These are phyloP conservation scores for Quillaja saponaria DNA, from an alignment of 306 rosid species.

Conservation along the genomic window DNA sequence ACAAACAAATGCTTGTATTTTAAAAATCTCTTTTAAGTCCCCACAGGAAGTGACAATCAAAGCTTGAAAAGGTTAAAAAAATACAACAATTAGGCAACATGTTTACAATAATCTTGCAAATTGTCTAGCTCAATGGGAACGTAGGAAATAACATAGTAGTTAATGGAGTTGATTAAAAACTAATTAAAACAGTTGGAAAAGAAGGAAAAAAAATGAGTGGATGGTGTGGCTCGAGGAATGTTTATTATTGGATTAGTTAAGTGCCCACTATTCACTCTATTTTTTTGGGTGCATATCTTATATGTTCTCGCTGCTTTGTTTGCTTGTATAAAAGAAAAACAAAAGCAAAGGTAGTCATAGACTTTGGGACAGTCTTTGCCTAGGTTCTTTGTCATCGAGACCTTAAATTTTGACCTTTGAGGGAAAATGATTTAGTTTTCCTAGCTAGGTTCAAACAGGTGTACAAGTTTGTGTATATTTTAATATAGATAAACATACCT, in stretches of 20 bases:
- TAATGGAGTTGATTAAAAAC: constrained; percentile 37
- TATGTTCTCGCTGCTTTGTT: too few species aligned
- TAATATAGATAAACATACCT: constrained; percentile 10
- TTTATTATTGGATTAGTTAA: constrained; percentile 20
- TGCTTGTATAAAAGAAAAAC: constrained; percentile 15
- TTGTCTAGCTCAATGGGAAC: constrained; percentile 47
- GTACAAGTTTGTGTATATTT: background rate
- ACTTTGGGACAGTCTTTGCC: constrained; percentile 20
- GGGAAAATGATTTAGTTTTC: constrained; percentile 29
- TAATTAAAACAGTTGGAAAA: constrained; percentile 45
- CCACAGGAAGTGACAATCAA: constrained; percentile 12
- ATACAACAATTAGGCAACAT: constrained; percentile 50
- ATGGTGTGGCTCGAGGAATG: constrained; percentile 59
- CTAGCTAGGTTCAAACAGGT: too few species aligned
- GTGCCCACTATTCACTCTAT: constrained; percentile 6
- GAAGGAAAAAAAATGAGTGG: constrained; percentile 12
- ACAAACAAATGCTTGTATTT: constrained; percentile 25
- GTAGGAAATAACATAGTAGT: constrained; percentile 37
- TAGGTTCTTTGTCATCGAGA: constrained; percentile 50
- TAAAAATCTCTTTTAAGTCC: constrained; percentile 9
- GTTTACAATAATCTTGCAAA: constrained; percentile 45
- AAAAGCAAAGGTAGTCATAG: constrained; percentile 25
- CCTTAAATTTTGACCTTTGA: constrained; percentile 51
- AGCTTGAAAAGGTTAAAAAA: constrained; percentile 36
- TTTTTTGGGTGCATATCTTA: too few species aligned